A percentile compares a stretch with the other conserved stretches of the same genome.
These are phyloP conservation scores for Gossypium aridum DNA, from an alignment of 441 rosid genomes.

Conservation along the genomic window DNA sequence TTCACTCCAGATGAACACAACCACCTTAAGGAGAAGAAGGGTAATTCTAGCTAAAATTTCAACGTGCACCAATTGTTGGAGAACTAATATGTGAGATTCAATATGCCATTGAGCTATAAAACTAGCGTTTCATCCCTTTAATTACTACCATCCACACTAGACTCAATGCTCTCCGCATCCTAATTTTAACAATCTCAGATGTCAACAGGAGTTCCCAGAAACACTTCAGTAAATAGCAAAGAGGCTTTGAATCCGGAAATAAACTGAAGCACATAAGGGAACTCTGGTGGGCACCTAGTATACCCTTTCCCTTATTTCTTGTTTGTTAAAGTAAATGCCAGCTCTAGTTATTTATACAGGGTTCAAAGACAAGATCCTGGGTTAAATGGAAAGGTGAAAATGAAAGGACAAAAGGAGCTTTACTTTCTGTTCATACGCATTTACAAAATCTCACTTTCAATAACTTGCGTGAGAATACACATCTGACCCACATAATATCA, in stretches of 20 bases:
- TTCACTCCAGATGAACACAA: background rate
- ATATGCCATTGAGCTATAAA: background rate
- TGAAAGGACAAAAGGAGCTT: background rate
- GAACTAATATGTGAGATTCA: background rate
- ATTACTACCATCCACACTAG: background rate
- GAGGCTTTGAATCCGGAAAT: background rate
- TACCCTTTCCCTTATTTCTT: background rate
- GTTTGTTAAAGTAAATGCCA: background rate
- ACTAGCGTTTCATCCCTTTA: background rate
- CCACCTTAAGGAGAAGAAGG: background rate
- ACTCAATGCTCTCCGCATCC: background rate
- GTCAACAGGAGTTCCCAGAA: slow-evolving; percentile 7
- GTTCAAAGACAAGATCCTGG: background rate
- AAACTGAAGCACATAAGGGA: slow-evolving; percentile 1
- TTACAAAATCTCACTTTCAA: background rate
- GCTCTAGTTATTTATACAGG: slow-evolving; percentile 2
- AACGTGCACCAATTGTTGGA: background rate
- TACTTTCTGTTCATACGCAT: background rate
- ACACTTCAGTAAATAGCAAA: background rate
- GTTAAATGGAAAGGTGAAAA: background rate
- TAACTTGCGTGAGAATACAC: background rate
- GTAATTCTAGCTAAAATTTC: background rate
- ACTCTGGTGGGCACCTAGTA: slow-evolving; percentile 8
- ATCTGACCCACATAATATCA: background rate
- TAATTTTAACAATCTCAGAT: background rate